Evolutionary conservation across 768 basidiomycete species (phyloP), one percentile per base, ranked within the genome.

Genomic region (Daedalea quercina): DNA sequence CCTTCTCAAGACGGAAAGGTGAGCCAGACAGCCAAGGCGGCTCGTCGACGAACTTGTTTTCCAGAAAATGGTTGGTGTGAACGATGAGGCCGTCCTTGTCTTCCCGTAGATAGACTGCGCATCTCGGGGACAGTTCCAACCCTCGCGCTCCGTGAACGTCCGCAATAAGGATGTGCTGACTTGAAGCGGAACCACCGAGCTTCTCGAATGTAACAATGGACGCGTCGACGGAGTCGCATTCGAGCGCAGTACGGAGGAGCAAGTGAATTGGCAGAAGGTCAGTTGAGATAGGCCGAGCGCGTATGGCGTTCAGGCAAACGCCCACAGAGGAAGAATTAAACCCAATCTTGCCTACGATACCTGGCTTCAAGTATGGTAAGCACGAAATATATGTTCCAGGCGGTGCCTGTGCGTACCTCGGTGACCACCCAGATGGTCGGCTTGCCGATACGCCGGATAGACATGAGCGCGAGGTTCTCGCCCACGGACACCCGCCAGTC

Each of bases 291-390:
- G 68, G 67, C 19, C 62, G 62, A 0, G 69, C 67, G 33, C 69
- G 65, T 51, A 71, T 69, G 17, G 70, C 70, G 55, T 71, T 71
- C 47, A 71, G 59, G 55, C 67, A 68, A 19, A 67, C 67, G 43
- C 70, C 70, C 24, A 71, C 64, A 1, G 69, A 69, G 15, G 61
- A 56, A 1, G 67, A 63, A 56, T 71, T 71, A 61, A 68, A 69
- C 23, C 70, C 70, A 25, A 71, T 71, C 57, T 71, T 71, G 43
- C 69, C 70, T 4, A 71, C 65, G 51, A 71, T 68, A 17, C 70
- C 70, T 23, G 69, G 63, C 69, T 70, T 44, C 25, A 12, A 13
- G 23, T 47, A 33, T 25, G n/a, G 12, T 13, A 25, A 23, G 35
- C 9, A 46, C 20, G 24, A 13, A 15, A 33, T 8, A 28, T 6